Evolutionary conservation across 2,329 filamentous ascomycete genomes (phyloP).

Genomic region (Fusarium gaditjirri): DNA sequence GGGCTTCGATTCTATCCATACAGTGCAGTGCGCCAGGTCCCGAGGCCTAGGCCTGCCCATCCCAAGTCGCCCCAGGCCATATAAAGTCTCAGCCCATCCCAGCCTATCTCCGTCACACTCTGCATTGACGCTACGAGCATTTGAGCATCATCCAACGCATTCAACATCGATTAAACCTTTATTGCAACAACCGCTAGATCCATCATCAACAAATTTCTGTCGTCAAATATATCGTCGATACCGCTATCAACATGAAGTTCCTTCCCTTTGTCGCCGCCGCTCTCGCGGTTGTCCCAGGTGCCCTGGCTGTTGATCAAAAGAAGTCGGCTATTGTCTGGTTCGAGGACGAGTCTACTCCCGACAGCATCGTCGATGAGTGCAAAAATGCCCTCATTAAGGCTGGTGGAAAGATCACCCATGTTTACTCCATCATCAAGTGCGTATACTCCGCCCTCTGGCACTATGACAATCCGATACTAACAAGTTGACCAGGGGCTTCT

Average conservation of each 20-base stretch:
- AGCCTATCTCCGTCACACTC: conserved; percentile 1
- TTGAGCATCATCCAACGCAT: conserved; percentile 3
- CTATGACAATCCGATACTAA: conserved; percentile 40
- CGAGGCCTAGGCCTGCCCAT: not conserved
- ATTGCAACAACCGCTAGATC: conserved; percentile 1
- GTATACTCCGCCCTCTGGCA: conserved; percentile 40
- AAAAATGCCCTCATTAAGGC: conserved; percentile 76
- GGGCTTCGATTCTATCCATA: conserved; percentile 5
- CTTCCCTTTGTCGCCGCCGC: conserved; percentile 63
- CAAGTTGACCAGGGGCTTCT: conserved; percentile 71
- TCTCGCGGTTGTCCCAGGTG: conserved; percentile 67
- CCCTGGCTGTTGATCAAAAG: conserved; percentile 70
- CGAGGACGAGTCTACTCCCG: conserved; percentile 71
- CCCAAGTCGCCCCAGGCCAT: conserved; percentile 9
- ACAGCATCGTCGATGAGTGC: conserved; percentile 74
- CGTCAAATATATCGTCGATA: not conserved
- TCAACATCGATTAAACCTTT: not conserved
- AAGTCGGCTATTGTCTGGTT: conserved; percentile 85
- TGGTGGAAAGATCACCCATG: conserved; percentile 82
- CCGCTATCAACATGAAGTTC: conserved; percentile 69
- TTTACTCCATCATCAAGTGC: conserved; percentile 76
- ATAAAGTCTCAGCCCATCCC: conserved; percentile 27
- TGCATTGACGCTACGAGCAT: conserved; percentile 23
- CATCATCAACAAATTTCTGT: not conserved
- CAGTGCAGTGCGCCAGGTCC: conserved; percentile 18